Base-by-base conservation (phyloP, 257 asterid species). In the Solanum infundibuliforme region DNA sequence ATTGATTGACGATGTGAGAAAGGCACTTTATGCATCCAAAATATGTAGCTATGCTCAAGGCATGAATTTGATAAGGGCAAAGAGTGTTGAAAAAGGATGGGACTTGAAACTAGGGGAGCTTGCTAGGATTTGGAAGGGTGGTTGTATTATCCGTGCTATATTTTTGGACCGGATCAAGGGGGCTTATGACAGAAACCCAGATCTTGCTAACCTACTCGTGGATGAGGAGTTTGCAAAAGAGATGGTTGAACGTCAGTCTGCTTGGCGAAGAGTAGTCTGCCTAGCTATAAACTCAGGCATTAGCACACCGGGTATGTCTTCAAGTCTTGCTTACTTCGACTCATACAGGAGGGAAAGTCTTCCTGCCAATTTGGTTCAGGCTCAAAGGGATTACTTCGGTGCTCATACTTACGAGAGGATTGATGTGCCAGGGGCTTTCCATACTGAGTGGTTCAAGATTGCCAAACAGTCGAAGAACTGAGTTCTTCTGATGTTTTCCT, bases 41-140 rank as follows among this genome's bases (percentile, higher is more conserved):
- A 96, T 96, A 18, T 96, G 99, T 72, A 95, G 98, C 73, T 96
- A 96, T 83, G 99, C 98, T 10, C 99, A 96, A 77, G 99, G 99
- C 23, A 95, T 96, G 99, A 95, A 95, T 88, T 91, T 96, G 89
- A 94, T 96, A 39, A 97, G 98, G 52, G 99, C 98, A 12, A 96
- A 96, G 95, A 95, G 99, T 83, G 85, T 87, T 3, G 99, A 96
- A 89, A 95, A 94, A 89, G 98, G 94, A 46, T 96, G 99, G 99
- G 97, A 77, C 58, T 89, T 96, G 96, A 93, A 93, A 90, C 87
- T 97, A 83, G 99, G 99, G 5, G 99, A 97, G 88, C 94, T 97
- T 32, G 99, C 99, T 3, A 91, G 99, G 91, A 97, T 97, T 36
- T 97, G 99, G 99, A 97, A 97, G 87, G 98, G 99, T 0, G 99